phyloP scores from a whole-genome alignment of 176 grass and related monocot genomes.

The Themeda triandra region DNA sequence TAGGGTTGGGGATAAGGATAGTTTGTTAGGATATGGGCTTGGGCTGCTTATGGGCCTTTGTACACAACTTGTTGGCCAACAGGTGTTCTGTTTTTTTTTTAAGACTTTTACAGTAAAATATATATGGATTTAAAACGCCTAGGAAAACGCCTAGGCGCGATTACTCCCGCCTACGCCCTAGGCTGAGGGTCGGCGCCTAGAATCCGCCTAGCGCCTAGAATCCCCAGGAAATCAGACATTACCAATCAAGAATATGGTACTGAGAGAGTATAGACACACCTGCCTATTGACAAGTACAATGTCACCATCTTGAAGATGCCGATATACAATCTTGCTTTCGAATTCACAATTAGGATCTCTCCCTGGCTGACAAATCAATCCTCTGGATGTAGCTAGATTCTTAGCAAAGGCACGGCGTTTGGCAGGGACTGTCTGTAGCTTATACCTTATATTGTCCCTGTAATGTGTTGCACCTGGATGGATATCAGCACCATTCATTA shows the following conservation, averaged over 20 bases:
- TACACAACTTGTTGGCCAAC: no score
- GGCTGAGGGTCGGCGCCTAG: no score
- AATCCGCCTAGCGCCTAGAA: no score
- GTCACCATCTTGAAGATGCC: slow-evolving; percentile 87
- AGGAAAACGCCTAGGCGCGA: no score
- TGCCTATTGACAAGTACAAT: slow-evolving; percentile 94
- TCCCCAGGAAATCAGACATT: neutral
- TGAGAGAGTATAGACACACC: slow-evolving; percentile 44
- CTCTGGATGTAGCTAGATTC: slow-evolving; percentile 59
- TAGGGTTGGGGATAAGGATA: no score
- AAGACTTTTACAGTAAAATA: no score
- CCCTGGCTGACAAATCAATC: slow-evolving; percentile 47
- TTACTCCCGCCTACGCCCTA: no score
- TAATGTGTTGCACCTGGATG: slow-evolving; percentile 88
- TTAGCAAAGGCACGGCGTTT: slow-evolving; percentile 53
- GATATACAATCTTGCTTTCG: slow-evolving; percentile 85
- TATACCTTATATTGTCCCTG: slow-evolving; percentile 72
- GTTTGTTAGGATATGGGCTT: no score
- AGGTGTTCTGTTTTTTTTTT: no score
- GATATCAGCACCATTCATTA: slow-evolving; percentile 75
- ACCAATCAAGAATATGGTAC: slow-evolving; percentile 4
- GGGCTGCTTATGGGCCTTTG: no score
- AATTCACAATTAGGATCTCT: slow-evolving; percentile 69
- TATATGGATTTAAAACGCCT: no score
- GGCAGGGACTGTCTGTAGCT: slow-evolving; percentile 39